A percentile compares a stretch with the other conserved stretches of the same genome.
These are phyloP conservation scores for Tulasnella sp. DNA, from an alignment of 768 basidiomycete species.

Conservation along the genomic window DNA sequence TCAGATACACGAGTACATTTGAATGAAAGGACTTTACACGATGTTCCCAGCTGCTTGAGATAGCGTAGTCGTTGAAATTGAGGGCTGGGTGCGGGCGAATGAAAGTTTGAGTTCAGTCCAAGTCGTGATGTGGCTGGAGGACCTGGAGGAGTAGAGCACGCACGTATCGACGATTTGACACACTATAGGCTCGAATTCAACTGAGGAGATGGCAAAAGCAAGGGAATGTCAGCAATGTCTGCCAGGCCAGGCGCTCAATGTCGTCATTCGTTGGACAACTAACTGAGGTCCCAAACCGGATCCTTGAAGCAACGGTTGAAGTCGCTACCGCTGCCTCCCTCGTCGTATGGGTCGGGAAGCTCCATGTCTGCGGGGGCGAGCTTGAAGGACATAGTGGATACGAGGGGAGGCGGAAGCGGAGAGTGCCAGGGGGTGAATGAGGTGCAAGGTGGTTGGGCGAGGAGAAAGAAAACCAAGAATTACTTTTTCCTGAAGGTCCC, in stretches of 20 bases:
- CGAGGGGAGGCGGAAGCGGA: neutral
- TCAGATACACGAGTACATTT: slow-evolving; percentile 63
- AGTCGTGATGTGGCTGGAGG: neutral
- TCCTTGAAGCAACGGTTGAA: slow-evolving; percentile 13
- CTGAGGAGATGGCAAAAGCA: neutral
- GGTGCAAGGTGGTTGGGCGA: neutral
- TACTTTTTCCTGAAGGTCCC: neutral
- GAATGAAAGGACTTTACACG: slow-evolving; percentile 30
- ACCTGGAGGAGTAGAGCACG: neutral
- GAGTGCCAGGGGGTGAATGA: neutral
- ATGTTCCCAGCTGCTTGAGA: slow-evolving; percentile 69
- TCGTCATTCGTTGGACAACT: slow-evolving; percentile 6
- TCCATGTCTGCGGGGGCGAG: neutral
- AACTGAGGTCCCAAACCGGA: slow-evolving; percentile 21
- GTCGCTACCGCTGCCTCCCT: neutral
- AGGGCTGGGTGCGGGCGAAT: too few species aligned
- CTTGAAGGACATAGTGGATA: neutral
- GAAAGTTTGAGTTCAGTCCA: neutral
- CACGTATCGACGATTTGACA: slow-evolving; percentile 24
- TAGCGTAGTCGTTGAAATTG: slow-evolving; percentile 74
- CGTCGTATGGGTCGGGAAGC: neutral
- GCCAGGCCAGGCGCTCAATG: neutral
- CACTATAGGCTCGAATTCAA: slow-evolving; percentile 4
- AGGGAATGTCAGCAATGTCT: neutral
- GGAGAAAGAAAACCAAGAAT: neutral